These are phyloP conservation scores for Apiospora marii DNA, from an alignment of 2,329 filamentous ascomycete genomes.

Conservation along the genomic window DNA sequence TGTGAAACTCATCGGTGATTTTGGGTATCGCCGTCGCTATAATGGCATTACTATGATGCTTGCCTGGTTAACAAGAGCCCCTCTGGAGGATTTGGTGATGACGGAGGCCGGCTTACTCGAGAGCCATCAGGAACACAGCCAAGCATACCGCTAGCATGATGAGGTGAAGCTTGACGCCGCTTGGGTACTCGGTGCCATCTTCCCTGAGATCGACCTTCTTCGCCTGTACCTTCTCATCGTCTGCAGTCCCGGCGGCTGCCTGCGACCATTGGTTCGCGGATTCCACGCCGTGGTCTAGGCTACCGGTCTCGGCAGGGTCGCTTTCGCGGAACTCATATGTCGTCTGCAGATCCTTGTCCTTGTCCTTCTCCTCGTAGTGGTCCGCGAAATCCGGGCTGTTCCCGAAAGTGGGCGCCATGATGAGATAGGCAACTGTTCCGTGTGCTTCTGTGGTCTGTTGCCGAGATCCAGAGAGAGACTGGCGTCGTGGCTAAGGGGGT, in stretches of 20 bases:
- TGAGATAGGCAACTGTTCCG: background rate
- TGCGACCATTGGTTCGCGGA: background rate
- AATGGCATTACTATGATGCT: constrained; percentile 41
- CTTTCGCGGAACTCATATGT: background rate
- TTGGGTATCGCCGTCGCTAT: constrained; percentile 52
- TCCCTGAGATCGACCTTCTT: constrained; percentile 41
- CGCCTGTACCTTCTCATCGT: background rate
- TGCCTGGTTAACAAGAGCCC: background rate
- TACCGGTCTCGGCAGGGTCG: background rate
- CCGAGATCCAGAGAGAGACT: background rate
- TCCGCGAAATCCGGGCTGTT: background rate
- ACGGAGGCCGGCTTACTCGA: constrained; percentile 43
- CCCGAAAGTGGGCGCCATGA: background rate
- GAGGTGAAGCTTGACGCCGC: constrained; percentile 45
- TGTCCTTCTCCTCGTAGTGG: background rate
- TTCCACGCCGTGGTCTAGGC: background rate
- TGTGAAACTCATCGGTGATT: constrained; percentile 49
- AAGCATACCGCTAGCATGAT: constrained; percentile 54
- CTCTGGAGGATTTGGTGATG: background rate
- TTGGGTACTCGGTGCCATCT: constrained; percentile 49
- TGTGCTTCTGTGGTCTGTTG: background rate
- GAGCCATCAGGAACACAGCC: constrained; percentile 53
- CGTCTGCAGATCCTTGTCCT: background rate
- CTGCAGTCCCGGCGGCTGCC: background rate
- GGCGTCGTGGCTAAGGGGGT: background rate